Conservation (phyloP, 805 yeast genomes). For the Candida glaebosa region DNA sequence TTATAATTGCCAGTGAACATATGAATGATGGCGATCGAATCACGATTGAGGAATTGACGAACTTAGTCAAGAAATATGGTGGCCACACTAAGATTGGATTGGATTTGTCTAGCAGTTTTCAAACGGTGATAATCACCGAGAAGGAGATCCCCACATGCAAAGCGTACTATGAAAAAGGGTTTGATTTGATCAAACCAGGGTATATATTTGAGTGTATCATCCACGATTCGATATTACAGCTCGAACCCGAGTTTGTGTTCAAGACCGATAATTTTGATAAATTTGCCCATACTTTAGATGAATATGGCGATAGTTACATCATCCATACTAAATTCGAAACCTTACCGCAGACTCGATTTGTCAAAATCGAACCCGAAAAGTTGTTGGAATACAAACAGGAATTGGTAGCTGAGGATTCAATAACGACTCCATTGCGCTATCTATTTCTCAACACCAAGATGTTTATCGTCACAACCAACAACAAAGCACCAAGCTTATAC, state of each 20-base stretch:
- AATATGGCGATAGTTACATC: conserved; percentile 59
- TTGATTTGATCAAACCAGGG: conserved; percentile 59
- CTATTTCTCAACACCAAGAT: conserved; percentile 35
- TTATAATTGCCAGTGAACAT: conserved; percentile 54
- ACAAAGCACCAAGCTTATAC: neutral
- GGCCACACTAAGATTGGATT: conserved; percentile 36
- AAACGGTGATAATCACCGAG: conserved; percentile 9
- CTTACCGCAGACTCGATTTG: conserved; percentile 12
- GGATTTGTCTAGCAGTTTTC: conserved; percentile 8
- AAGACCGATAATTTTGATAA: conserved; percentile 28
- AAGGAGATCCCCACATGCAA: conserved; percentile 21
- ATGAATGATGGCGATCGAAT: conserved; percentile 22
- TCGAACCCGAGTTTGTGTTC: conserved; percentile 63
- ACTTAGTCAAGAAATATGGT: conserved; percentile 44
- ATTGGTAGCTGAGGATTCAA: conserved; percentile 9
- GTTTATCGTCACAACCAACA: conserved; percentile 18
- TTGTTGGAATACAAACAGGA: conserved; percentile 12
- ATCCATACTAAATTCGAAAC: conserved; percentile 16
- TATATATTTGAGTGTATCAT: conserved; percentile 73
- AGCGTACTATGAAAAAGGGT: conserved; percentile 35
- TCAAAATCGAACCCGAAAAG: conserved; percentile 1
- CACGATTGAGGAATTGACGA: conserved; percentile 31
- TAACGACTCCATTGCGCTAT: conserved; percentile 19
- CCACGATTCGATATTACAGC: conserved; percentile 35
- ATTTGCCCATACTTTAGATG: conserved; percentile 45